Percentiles rank a stretch among this genome's conserved stretches.
Evolutionary conservation across 371 early-diverging fungal species (phyloP).

Genomic region (Mortierella sp.): DNA sequence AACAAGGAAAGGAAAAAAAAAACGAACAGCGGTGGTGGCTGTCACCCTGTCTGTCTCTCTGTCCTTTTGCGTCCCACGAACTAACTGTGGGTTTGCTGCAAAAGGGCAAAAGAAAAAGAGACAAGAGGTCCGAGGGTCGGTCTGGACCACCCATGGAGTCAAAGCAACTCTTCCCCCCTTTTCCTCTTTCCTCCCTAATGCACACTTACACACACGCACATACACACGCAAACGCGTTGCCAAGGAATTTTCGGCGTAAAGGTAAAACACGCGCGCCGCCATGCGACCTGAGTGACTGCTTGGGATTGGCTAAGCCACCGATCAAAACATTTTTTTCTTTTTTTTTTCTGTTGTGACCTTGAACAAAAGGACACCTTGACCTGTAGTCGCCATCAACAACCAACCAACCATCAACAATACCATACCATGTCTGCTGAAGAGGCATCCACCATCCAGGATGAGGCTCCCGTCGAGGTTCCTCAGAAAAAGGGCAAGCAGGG

Average conservation of each 20-base stretch:
- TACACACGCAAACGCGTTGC: not conserved
- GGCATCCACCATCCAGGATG: conserved; percentile 28
- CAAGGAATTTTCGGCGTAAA: conserved; percentile 6
- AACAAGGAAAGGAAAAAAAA: conserved; percentile 2
- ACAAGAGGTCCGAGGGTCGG: not conserved
- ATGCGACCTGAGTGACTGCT: not conserved
- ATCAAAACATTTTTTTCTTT: conserved; percentile 4
- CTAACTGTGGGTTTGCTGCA: not conserved
- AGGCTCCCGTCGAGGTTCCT: conserved; percentile 36
- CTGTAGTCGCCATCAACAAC: not conserved
- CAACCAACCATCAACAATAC: not conserved
- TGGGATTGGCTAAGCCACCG: not conserved
- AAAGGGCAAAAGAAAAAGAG: not conserved
- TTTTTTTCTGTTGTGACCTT: not conserved
- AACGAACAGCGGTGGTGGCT: not conserved
- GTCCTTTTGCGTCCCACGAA: not conserved
- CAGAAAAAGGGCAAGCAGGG: conserved; percentile 65
- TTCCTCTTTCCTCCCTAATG: not conserved
- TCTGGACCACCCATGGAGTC: conserved; percentile 1
- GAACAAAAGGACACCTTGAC: not conserved
- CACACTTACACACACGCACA: not conserved
- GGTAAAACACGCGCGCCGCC: not conserved
- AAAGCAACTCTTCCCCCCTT: not conserved
- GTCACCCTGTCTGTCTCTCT: not conserved
- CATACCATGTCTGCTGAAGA: conserved; percentile 49